A percentile compares a stretch with the other conserved stretches of the same genome.
Evolutionary conservation across 2,329 filamentous ascomycete genomes (phyloP).

Genomic region (Cladophialophora psammophila): DNA sequence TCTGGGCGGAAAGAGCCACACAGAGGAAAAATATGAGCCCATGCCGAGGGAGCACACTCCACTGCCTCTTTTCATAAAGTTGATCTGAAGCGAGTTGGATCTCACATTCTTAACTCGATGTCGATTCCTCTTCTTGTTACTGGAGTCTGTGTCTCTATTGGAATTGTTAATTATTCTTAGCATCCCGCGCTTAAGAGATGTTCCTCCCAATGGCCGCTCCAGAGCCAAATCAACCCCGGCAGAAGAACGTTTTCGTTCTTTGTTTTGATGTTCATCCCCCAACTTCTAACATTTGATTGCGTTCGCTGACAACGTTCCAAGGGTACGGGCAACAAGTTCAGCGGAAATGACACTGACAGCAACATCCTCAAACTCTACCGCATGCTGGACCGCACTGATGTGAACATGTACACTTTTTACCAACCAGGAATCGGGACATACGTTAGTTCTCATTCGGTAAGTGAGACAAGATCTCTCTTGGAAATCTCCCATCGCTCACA

Average conservation of each 20-base stretch:
- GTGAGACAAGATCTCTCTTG: neutral
- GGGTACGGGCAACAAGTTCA: constrained; percentile 55
- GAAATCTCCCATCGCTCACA: neutral
- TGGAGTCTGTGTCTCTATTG: neutral
- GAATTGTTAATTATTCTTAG: neutral
- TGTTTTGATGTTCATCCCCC: constrained; percentile 35
- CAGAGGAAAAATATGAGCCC: neutral
- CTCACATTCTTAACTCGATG: neutral
- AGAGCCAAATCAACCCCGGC: constrained; percentile 15
- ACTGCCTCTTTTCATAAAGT: neutral
- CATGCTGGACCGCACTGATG: constrained; percentile 42
- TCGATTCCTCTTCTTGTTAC: neutral
- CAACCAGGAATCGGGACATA: constrained; percentile 65
- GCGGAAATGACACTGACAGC: constrained; percentile 54
- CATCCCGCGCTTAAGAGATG: neutral
- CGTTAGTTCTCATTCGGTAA: constrained; percentile 64
- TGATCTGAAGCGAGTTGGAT: neutral
- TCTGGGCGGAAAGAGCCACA: constrained; percentile 1
- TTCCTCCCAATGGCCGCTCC: constrained; percentile 21
- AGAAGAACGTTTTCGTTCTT: constrained; percentile 36
- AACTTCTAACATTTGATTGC: neutral
- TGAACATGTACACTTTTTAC: constrained; percentile 40
- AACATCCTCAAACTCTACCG: constrained; percentile 58
- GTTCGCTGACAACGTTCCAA: constrained; percentile 45
- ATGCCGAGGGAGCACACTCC: neutral